Percentiles rank a stretch among this genome's conserved stretches.
Conservation (phyloP, 345 rosid species). For the Rhizophora apiculata region DNA sequence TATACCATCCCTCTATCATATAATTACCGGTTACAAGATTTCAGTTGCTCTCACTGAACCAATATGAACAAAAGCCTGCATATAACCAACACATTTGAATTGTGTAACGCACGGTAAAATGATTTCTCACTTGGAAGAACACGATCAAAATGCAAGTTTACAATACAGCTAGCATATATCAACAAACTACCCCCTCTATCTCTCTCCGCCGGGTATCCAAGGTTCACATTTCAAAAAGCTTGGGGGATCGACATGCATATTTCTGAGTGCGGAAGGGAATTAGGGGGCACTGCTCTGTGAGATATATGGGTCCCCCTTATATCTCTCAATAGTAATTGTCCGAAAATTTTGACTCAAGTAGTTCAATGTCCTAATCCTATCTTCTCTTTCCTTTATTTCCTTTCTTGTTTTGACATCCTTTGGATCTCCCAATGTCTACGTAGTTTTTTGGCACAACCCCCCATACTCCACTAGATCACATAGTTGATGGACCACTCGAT, state of each 20-base stretch:
- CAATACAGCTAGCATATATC: not conserved
- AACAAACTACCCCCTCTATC: not conserved
- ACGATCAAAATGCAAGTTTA: not conserved
- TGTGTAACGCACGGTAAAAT: no score
- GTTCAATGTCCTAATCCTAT: no score
- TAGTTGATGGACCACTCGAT: constrained; percentile 1
- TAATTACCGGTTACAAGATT: no score
- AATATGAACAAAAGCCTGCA: no score
- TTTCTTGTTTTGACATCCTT: no score
- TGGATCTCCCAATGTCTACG: no score
- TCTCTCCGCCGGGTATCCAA: constrained; percentile 36
- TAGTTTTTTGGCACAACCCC: no score
- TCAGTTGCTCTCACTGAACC: not conserved
- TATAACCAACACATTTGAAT: no score
- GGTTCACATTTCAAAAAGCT: constrained; percentile 33
- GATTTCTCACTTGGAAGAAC: no score
- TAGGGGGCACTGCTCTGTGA: constrained; percentile 14
- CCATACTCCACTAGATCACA: not conserved
- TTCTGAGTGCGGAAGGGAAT: constrained; percentile 34
- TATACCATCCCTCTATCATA: no score
- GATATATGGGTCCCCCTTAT: constrained; percentile 26
- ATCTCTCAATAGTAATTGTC: constrained; percentile 23
- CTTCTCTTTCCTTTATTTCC: no score
- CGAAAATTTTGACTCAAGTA: constrained; percentile 61
- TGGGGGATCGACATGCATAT: constrained; percentile 31